Conservation (phyloP, 306 rosid genomes). For the Fragaria nilgerrensis region DNA sequence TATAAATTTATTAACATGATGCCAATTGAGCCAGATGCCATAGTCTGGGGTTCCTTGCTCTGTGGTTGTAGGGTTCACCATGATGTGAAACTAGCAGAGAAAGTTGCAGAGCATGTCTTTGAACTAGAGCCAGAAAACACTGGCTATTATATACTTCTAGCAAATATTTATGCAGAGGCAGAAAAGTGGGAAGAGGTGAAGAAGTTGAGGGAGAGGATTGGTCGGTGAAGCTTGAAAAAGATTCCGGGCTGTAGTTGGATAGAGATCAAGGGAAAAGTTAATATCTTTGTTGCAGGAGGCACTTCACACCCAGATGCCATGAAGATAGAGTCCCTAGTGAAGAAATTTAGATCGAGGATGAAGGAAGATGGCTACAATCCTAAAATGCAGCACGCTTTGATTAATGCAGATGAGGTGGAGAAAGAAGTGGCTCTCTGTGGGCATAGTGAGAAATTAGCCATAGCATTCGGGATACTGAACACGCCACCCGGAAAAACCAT, state of each 20-base stretch:
- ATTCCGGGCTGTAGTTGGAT: slow-evolving; percentile 69
- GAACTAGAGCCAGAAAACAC: slow-evolving; percentile 72
- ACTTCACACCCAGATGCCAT: slow-evolving; percentile 56
- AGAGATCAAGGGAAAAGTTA: slow-evolving; percentile 49
- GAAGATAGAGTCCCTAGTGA: slow-evolving; percentile 44
- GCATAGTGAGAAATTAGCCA: slow-evolving; percentile 71
- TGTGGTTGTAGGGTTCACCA: slow-evolving; percentile 69
- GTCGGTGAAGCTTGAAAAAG: slow-evolving; percentile 49
- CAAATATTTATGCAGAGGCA: slow-evolving; percentile 68
- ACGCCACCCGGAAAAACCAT: slow-evolving; percentile 51
- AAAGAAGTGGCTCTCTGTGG: slow-evolving; percentile 72
- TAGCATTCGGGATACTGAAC: slow-evolving; percentile 64
- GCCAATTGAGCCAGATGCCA: slow-evolving; percentile 68
- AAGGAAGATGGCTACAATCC: slow-evolving; percentile 57
- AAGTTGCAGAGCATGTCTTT: slow-evolving; percentile 63
- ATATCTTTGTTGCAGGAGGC: slow-evolving; percentile 56
- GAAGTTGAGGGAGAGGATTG: slow-evolving; percentile 45
- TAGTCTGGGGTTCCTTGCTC: slow-evolving; percentile 69
- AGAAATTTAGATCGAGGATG: slow-evolving; percentile 48
- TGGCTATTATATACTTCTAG: slow-evolving; percentile 63
- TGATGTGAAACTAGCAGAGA: slow-evolving; percentile 69
- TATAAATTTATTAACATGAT: slow-evolving; percentile 49
- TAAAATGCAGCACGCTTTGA: slow-evolving; percentile 54
- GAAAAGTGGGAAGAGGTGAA: slow-evolving; percentile 73
- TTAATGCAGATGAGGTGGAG: slow-evolving; percentile 53